Base-by-base conservation (phyloP, 768 basidiomycete species). In the Porphyrellus cyaneotinctus region DNA sequence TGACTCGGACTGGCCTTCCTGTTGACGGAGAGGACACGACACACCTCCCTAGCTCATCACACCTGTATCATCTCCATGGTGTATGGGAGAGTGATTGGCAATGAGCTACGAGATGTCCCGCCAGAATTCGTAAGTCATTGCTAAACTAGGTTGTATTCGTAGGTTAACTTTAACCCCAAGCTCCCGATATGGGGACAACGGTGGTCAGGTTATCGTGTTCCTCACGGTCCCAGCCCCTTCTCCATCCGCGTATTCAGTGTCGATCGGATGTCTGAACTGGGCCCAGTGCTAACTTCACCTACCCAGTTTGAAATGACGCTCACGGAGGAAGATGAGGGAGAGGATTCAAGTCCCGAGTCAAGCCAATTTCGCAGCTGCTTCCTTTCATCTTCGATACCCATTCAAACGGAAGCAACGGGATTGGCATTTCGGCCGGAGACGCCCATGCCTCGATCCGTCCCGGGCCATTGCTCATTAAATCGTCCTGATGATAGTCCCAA, bases 151-250 rank as follows among this genome's bases (percentile, higher is more conserved):
- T 32, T 51, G 18, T 20, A 13, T 43, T 26, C 26, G 24, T 35
- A 41, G 39, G 42, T 53, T 66, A 38, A 64, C 49, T 31, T 32
- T 31, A 15, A 31, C 35, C 43, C 24, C 46, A 60, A 68, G 67
- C 54, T 70, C 30, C 62, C 66, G 15, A 52, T 68, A 51, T 70
- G 69, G 69, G 69, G 69, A 52, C 64, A 67, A 48, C 62, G 67
- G 30, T 68, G 67, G 67, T 49, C 60, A 28, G 48, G 56, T 15
- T 54, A 62, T 49, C 59, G 54, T 56, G 37, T 36, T 49, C 60
- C 67, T 44, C 56, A 46, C 32, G 62, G 67, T 15, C 64, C 67
- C 28, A 69, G 67, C 32, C 41, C 57, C 20, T 68, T 66, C 45
- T 64, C 57, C 30, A 61, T 51, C 3, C 62, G 58, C 46, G 26